Evolutionary conservation across 352 stramenopile species (phyloP).

Genomic region (Phytophthora tubulina): DNA sequence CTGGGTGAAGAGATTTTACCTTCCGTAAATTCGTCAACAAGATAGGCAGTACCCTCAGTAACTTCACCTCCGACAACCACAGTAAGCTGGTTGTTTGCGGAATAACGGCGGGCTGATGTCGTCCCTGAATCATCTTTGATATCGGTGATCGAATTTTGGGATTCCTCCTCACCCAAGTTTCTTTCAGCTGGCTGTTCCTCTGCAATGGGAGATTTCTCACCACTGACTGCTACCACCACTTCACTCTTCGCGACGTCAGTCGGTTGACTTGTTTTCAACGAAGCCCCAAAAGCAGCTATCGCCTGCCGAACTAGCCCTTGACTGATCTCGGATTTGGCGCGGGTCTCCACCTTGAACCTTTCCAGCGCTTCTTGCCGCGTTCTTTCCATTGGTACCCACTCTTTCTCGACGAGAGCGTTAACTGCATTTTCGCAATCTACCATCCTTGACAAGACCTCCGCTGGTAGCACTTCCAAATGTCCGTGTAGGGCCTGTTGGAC

Average conservation of each 20-base stretch:
- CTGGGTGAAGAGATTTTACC: background rate
- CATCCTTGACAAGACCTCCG: constrained; percentile 67
- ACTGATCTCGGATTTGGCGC: constrained; percentile 49
- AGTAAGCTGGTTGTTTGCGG: constrained; percentile 38
- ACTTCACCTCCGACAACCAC: constrained; percentile 31
- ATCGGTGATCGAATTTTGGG: background rate
- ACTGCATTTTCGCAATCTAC: constrained; percentile 57
- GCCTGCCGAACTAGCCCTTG: constrained; percentile 65
- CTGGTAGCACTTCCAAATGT: constrained; percentile 67
- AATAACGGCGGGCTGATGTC: constrained; percentile 30
- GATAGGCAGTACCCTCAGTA: constrained; percentile 1
- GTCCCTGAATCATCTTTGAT: constrained; percentile 1
- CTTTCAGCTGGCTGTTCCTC: background rate
- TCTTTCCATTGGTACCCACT: constrained; percentile 72
- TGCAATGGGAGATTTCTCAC: background rate
- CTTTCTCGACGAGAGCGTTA: constrained; percentile 56
- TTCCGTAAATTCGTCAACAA: constrained; percentile 1
- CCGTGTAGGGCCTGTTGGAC: constrained; percentile 67
- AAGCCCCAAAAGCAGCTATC: constrained; percentile 40
- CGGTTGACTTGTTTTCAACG: background rate
- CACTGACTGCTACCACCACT: background rate
- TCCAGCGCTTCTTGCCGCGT: constrained; percentile 57
- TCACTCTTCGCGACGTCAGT: constrained; percentile 4
- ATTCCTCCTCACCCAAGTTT: background rate
- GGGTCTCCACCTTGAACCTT: constrained; percentile 42